Conservation (phyloP, 495 filamentous ascomycete species). For the Ascobolus immersus region DNA sequence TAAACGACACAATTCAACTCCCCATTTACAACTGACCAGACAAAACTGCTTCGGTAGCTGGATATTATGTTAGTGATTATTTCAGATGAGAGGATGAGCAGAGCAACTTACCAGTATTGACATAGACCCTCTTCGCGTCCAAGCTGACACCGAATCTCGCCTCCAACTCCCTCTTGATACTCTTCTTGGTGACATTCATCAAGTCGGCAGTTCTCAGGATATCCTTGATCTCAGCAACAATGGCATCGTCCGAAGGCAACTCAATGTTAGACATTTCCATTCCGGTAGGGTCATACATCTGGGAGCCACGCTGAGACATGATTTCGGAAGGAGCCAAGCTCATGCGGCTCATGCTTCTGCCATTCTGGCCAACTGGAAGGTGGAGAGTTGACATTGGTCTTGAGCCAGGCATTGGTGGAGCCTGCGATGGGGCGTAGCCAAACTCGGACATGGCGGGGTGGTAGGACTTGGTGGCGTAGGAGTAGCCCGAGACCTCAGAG, state of each 20-base stretch:
- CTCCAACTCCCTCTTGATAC: constrained; percentile 81
- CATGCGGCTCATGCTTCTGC: constrained; percentile 29
- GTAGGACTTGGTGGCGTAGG: constrained; percentile 67
- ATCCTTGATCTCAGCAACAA: constrained; percentile 81
- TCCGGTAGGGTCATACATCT: too few species aligned
- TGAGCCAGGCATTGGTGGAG: constrained; percentile 24
- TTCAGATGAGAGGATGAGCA: not conserved
- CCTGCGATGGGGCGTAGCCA: constrained; percentile 24
- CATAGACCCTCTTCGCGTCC: constrained; percentile 64
- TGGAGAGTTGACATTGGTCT: constrained; percentile 58
- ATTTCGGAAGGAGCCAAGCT: constrained; percentile 58
- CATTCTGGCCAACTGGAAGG: constrained; percentile 13
- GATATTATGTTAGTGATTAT: constrained; percentile 17
- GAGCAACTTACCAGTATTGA: constrained; percentile 57
- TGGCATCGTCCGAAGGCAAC: constrained; percentile 64
- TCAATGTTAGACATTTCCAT: constrained; percentile 39
- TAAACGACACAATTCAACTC: too few species aligned
- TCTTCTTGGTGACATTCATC: constrained; percentile 98
- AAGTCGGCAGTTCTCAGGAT: constrained; percentile 76
- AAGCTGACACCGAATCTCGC: constrained; percentile 56
- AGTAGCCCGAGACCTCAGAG: constrained; percentile 76
- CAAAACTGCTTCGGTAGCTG: constrained; percentile 50
- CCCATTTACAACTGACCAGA: constrained; percentile 39
- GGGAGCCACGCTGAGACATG: constrained; percentile 31
- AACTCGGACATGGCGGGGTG: constrained; percentile 39